Conservation (phyloP, 805 yeast genomes). For the Hanseniaspora clermontiae region DNA sequence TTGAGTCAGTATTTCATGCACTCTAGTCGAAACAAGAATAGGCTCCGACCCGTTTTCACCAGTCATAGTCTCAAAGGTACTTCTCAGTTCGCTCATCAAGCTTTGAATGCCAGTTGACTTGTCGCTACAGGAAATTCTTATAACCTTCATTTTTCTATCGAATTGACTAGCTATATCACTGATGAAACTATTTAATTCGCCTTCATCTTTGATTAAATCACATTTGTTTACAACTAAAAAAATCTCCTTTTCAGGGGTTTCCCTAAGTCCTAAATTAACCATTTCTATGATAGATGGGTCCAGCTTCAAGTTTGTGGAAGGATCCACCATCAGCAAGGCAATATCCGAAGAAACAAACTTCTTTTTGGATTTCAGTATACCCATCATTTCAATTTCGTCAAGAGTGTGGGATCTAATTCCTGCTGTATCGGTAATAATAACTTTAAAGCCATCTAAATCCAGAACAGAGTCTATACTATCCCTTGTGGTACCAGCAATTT, state of each 20-base stretch:
- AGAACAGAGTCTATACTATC: conserved; percentile 73
- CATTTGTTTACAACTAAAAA: conserved; percentile 45
- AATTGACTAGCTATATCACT: conserved; percentile 18
- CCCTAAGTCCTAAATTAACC: conserved; percentile 19
- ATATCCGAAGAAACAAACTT: conserved; percentile 54
- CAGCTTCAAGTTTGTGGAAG: conserved; percentile 17
- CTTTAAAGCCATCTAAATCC: conserved; percentile 73
- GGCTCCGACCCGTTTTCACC: conserved; percentile 45
- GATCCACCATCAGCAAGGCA: conserved; percentile 45
- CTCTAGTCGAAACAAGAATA: conserved; percentile 58
- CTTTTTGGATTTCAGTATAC: conserved; percentile 62
- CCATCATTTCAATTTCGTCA: conserved; percentile 62
- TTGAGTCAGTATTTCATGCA: conserved; percentile 55
- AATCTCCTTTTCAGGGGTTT: conserved; percentile 22
- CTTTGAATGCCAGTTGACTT: conserved; percentile 41
- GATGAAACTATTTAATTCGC: neutral
- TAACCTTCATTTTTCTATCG: conserved; percentile 20
- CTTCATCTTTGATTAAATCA: conserved; percentile 32
- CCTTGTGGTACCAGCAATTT: conserved; percentile 86
- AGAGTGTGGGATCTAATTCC: conserved; percentile 51
- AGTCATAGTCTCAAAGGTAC: conserved; percentile 38
- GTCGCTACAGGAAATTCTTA: conserved; percentile 47
- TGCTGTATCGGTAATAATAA: conserved; percentile 82
- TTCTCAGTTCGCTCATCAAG: conserved; percentile 32
- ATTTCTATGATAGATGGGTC: conserved; percentile 26